Evolutionary conservation across 1,139 yeast species (phyloP).

Genomic region (Yamadazyma conglobata): DNA sequence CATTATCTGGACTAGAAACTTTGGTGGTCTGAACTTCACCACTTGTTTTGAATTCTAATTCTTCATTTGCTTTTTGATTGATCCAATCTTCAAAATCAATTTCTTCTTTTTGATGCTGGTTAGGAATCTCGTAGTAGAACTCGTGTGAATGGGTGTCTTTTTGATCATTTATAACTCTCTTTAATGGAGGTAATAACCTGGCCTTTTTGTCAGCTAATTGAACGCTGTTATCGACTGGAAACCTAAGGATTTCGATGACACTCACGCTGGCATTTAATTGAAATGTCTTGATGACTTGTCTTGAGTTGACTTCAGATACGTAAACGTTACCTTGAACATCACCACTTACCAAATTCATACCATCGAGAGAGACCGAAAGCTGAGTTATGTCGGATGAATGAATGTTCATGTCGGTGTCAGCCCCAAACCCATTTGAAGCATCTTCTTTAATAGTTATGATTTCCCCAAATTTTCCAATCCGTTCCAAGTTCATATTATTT

Average conservation of each 20-base stretch:
- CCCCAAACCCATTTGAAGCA: not conserved
- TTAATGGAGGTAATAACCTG: slow-evolving; percentile 51
- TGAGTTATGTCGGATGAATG: slow-evolving; percentile 52
- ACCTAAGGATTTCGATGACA: slow-evolving; percentile 19
- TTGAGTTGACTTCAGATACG: slow-evolving; percentile 70
- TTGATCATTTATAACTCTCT: slow-evolving; percentile 49
- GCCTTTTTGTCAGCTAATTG: slow-evolving; percentile 35
- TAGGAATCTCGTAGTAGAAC: slow-evolving; percentile 3
- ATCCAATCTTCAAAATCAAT: slow-evolving; percentile 39
- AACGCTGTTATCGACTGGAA: slow-evolving; percentile 15
- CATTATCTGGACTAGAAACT: slow-evolving; percentile 5
- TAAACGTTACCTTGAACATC: slow-evolving; percentile 66
- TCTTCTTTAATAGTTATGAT: slow-evolving; percentile 40
- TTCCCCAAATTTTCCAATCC: slow-evolving; percentile 54
- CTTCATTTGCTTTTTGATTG: slow-evolving; percentile 46
- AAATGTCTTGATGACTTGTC: slow-evolving; percentile 68
- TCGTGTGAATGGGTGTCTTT: slow-evolving; percentile 16
- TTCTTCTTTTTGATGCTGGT: not conserved
- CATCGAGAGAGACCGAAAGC: slow-evolving; percentile 68
- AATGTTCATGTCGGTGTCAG: slow-evolving; percentile 52
- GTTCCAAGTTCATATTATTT: slow-evolving; percentile 46
- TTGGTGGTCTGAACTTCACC: slow-evolving; percentile 21
- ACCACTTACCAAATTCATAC: slow-evolving; percentile 70
- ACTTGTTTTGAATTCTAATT: slow-evolving; percentile 45
- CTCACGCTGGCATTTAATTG: slow-evolving; percentile 46